Evolutionary conservation across 257 asterid genomes (phyloP).

Genomic region (Hygrophila difformis): DNA sequence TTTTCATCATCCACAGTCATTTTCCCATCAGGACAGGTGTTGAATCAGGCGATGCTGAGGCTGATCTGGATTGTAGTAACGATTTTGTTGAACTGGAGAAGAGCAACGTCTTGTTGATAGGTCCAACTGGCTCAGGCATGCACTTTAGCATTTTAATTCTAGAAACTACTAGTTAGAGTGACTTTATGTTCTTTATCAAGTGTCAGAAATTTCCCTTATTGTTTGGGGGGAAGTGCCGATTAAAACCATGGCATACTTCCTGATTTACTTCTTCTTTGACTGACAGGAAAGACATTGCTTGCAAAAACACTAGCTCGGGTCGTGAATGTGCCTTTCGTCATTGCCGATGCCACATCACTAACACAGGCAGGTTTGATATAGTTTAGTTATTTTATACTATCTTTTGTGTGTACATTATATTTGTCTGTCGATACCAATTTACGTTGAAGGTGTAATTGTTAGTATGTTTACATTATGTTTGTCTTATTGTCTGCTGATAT

Average conservation of each 20-base stretch:
- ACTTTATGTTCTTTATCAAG: conserved; percentile 6
- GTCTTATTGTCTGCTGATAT: background rate
- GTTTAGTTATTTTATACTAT: conserved; percentile 12
- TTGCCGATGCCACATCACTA: conserved; percentile 86
- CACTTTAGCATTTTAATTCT: conserved; percentile 14
- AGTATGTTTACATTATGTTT: too few relatives aligned
- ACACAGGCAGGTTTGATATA: conserved; percentile 92
- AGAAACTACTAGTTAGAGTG: conserved; percentile 8
- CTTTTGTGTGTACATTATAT: conserved; percentile 11
- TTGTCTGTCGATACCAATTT: too few relatives aligned
- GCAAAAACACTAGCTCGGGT: conserved; percentile 95
- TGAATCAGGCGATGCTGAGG: conserved; percentile 25
- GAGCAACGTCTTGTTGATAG: conserved; percentile 86
- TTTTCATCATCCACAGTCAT: conserved; percentile 13
- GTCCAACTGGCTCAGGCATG: conserved; percentile 97
- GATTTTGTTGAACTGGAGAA: conserved; percentile 85
- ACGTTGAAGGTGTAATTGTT: too few relatives aligned
- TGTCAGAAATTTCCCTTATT: conserved; percentile 1
- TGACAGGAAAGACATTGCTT: conserved; percentile 94
- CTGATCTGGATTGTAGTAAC: conserved; percentile 27
- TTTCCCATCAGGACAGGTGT: conserved; percentile 37
- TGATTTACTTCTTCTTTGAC: conserved; percentile 43
- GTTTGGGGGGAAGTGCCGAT: too few relatives aligned
- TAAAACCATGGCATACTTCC: conserved; percentile 17
- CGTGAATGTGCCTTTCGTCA: conserved; percentile 82